Base-by-base conservation (phyloP, 1,139 yeast genomes). In the Saccharomycopsis hybrid region DNA sequence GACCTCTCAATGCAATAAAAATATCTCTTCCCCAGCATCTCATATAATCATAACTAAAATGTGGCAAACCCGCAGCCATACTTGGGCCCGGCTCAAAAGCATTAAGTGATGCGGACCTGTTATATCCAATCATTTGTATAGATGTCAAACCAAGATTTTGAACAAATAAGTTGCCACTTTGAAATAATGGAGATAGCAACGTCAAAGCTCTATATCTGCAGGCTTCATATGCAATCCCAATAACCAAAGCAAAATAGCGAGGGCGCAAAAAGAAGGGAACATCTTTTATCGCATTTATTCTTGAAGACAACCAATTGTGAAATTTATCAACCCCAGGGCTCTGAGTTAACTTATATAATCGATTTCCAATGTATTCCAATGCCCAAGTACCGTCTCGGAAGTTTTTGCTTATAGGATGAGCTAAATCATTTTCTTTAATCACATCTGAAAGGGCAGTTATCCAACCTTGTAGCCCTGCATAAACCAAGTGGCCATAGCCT, bases 11-110 rank as follows among this genome's bases (percentile, higher is more conserved):
- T 0, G 96, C 77, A 51, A 92, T 83, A 62, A 92, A 92, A 1
- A 89, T 95, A 67, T 92, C 98, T 62, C 98, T 77, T 32, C 98
- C 98, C 98, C 98, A 92, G 64, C 97, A 88, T 66, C 98, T 76
- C 96, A 90, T 89, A 65, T 86, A 89, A 58, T 84, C 88, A 53
- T 76, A 77, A 61, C 94, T 82, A 65, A 92, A 92, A 67, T 90
- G 97, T 2, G 98, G 98, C 54, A 92, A 74, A 0, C 97, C 98
- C 1, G 98, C 98, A 13, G 97, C 96, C 77, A 92, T 72, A 44
- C 88, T 78, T 2, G 95, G 85, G 11, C 80, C 76, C 55, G 73
- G 70, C 31, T 73, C 71, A 46, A 70, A 71, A 0, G 97, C 95
- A 32, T 73, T 69, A 51, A 92, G 72, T 0, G 96, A 86, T 0